phyloP scores from a whole-genome alignment of 371 early-diverging fungal species.

The Encephalitozoon cuniculi region DNA sequence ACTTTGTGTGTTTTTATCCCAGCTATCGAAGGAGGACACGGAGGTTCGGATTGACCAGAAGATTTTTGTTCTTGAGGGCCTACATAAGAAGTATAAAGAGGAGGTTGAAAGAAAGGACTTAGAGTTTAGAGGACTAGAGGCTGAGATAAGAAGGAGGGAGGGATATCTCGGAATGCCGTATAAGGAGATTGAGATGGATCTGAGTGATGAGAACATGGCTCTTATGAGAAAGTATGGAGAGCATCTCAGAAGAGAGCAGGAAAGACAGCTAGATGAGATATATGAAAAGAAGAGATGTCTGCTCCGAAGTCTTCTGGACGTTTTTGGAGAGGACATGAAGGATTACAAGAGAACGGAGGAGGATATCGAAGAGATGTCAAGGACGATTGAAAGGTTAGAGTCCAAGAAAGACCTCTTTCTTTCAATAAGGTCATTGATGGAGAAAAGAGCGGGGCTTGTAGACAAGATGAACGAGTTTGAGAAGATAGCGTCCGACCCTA shows the following conservation, averaged over 20 bases:
- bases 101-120: conserved; percentile 10
- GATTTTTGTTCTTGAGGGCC: conserved; percentile 28
- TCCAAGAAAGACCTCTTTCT: conserved; percentile 18
- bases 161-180: not conserved
- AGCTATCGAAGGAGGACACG: not conserved
- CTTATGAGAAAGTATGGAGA: not conserved
- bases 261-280: conserved; percentile 37
- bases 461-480: conserved; percentile 74
- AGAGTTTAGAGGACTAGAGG: conserved; percentile 18
- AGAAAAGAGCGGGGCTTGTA: conserved; percentile 45
- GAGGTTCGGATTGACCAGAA: conserved; percentile 7
- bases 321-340: conserved; percentile 5
- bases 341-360: conserved; percentile 26
- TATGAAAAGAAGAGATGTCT: not conserved
- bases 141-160: conserved; percentile 16
- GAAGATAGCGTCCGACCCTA: conserved; percentile 72
- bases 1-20: conserved; percentile 13
- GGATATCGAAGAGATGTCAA: conserved; percentile 31
- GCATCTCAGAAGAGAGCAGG: conserved; percentile 30
- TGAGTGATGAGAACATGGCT: conserved; percentile 1
- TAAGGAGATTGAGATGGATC: conserved; percentile 4
- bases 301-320: not conserved
- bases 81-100: conserved; percentile 10
- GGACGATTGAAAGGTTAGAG: conserved; percentile 23
- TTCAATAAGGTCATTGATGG: conserved; percentile 33